Evolutionary conservation across 2,329 filamentous ascomycete species (phyloP).

Genomic region (Alternaria solani): DNA sequence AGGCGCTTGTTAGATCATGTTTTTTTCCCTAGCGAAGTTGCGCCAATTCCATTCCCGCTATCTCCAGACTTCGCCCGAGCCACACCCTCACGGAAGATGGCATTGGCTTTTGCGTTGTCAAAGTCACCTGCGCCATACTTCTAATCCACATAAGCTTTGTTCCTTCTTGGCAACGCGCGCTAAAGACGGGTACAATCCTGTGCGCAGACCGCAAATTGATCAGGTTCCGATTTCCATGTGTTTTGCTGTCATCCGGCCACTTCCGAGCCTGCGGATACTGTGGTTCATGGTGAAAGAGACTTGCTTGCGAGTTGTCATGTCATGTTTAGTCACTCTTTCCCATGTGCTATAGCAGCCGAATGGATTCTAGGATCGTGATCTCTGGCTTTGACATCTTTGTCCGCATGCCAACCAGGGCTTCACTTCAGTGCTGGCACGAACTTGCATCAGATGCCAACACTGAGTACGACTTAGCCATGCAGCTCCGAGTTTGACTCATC

Average conservation of each 20-base stretch:
- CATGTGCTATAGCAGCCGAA: background rate
- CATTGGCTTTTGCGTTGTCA: slow-evolving; percentile 21
- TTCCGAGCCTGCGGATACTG: slow-evolving; percentile 26
- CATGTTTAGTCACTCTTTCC: background rate
- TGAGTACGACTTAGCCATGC: slow-evolving; percentile 12
- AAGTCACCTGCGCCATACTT: slow-evolving; percentile 31
- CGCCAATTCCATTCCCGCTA: slow-evolving; percentile 6
- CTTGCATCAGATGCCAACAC: slow-evolving; percentile 15
- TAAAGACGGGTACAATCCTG: slow-evolving; percentile 21
- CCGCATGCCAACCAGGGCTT: background rate
- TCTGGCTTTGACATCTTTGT: slow-evolving; percentile 7
- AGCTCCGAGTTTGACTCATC: slow-evolving; percentile 26
- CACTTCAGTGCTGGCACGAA: background rate
- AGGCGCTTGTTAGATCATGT: slow-evolving; percentile 5
- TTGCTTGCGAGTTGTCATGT: slow-evolving; percentile 5
- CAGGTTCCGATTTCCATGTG: slow-evolving; percentile 13
- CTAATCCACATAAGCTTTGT: slow-evolving; percentile 33
- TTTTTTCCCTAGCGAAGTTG: slow-evolving; percentile 3
- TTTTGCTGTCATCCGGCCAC: slow-evolving; percentile 25
- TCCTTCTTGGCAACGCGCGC: slow-evolving; percentile 20
- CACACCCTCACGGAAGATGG: slow-evolving; percentile 13
- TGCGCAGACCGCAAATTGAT: slow-evolving; percentile 18
- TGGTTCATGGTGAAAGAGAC: slow-evolving; percentile 8
- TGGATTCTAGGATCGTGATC: background rate
- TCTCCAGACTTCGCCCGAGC: slow-evolving; percentile 30